Base-by-base conservation (phyloP, 2,329 filamentous ascomycete genomes). In the Saccharata proteae region DNA sequence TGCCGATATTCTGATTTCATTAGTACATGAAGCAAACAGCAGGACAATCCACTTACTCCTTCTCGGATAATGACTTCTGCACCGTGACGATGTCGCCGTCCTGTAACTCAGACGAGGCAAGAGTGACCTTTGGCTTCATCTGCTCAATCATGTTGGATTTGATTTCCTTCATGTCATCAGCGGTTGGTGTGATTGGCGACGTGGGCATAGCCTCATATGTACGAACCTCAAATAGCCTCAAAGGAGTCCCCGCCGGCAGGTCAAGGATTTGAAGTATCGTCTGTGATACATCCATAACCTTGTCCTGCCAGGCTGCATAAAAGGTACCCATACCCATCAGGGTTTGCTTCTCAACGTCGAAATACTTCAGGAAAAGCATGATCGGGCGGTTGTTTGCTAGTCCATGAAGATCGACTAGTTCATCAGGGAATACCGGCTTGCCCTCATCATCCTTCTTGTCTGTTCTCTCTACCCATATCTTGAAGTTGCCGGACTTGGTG, bases 11-110 rank as follows among this genome's bases (percentile, higher is more conserved):
- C 50, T 54, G n/a, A 53, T 35, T 6, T 21, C 4, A 17, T 32
- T 33, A 32, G 26, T 3, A 12, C 15, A 26, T 20, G 6, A 14
- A 8, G 6, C 5, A 26, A 18, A 13, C 20, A 14, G 9, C n/a
- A 18, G 15, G 21, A 14, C 16, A 20, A 16, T 18, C 11, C 16
- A 37, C 41, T 28, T 40, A 52, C 44, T 66, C 62, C 37, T 64
- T 65, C 13, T 69, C 65, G 16, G 54, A 55, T 20, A 71, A 58
- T 16, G 69, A 62, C 37, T 73, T 72, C 53, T 98, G 90, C 59
- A 96, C 94, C 50, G 86, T 93, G 35, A 98, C 75, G 43, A 98
- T 93, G 49, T 98, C 90, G 29, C 90, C 90, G 46, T 98, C 88
- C 52, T 96, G 88, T 15, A 98, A 80, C 54, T 98, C 92, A 2